Evolutionary conservation across 2,329 filamentous ascomycete species (phyloP).

Genomic region (Verticillium longisporum): DNA sequence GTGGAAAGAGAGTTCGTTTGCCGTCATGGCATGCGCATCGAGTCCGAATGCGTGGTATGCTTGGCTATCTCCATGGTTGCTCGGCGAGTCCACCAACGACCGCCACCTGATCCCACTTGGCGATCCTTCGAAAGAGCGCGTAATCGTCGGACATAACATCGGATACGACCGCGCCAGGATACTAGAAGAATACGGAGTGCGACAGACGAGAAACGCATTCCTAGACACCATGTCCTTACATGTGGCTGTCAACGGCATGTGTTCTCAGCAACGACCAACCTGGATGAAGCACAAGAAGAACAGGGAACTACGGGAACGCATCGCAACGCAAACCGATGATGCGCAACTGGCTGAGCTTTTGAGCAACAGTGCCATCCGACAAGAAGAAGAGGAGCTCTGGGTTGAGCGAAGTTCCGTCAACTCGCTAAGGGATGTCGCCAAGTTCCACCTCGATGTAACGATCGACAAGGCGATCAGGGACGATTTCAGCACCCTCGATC

Average conservation of each 20-base stretch:
- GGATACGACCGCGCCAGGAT: constrained; percentile 90
- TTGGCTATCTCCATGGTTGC: constrained; percentile 92
- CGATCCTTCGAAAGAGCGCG: constrained; percentile 61
- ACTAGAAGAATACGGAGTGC: constrained; percentile 79
- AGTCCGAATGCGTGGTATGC: constrained; percentile 91
- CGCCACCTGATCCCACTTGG: constrained; percentile 84
- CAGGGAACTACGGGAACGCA: constrained; percentile 72
- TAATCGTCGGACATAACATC: constrained; percentile 91
- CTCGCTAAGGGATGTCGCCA: constrained; percentile 88
- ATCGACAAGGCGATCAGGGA: constrained; percentile 87
- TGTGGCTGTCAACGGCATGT: constrained; percentile 98
- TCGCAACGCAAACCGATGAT: constrained; percentile 64
- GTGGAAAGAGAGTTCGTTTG: constrained; percentile 88
- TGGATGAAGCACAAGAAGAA: constrained; percentile 98
- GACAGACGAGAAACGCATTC: constrained; percentile 79
- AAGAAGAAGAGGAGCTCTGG: constrained; percentile 94
- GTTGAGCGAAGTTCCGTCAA: constrained; percentile 92
- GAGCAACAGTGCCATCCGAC: constrained; percentile 56
- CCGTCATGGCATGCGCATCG: constrained; percentile 93
- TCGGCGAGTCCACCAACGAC: constrained; percentile 71
- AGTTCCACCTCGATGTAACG: constrained; percentile 86
- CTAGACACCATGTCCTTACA: constrained; percentile 98
- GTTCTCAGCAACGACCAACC: constrained; percentile 87
- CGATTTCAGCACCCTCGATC: constrained; percentile 77
- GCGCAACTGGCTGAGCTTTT: constrained; percentile 66